Percentiles rank a stretch among this genome's conserved stretches.
Conservation (phyloP, 768 basidiomycete species). For the Cystofilobasidium macerans region DNA sequence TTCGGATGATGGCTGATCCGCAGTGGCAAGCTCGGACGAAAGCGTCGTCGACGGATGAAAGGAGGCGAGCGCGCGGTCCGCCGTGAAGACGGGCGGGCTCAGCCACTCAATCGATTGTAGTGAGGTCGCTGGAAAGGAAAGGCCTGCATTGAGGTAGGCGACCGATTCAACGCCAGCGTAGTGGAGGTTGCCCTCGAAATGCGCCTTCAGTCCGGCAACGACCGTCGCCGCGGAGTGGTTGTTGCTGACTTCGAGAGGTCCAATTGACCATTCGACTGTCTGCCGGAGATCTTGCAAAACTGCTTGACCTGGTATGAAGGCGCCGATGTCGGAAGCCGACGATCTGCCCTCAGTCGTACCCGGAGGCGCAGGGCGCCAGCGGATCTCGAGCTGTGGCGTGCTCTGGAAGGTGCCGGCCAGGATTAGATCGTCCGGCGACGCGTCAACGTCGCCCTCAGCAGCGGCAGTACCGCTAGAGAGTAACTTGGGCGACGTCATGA, state of each 20-base stretch:
- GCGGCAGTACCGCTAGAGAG: neutral
- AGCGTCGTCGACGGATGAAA: neutral
- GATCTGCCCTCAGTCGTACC: neutral
- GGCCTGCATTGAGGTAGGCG: neutral
- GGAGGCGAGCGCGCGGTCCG: neutral
- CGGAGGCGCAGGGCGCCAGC: conserved; percentile 1
- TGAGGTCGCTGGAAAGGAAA: neutral
- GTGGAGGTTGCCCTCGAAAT: neutral
- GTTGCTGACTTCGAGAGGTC: neutral
- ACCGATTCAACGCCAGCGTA: conserved; percentile 9
- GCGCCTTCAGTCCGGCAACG: neutral
- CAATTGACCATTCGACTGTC: neutral
- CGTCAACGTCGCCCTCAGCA: neutral
- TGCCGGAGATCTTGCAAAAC: neutral
- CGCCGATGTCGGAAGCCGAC: neutral
- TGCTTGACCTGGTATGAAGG: neutral
- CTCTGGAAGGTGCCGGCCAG: conserved; percentile 20
- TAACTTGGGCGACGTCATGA: conserved; percentile 12
- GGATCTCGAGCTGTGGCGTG: conserved; percentile 18
- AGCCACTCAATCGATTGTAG: conserved; percentile 4
- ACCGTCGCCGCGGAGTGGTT: neutral
- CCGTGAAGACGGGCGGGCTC: neutral
- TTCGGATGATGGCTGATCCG: neutral
- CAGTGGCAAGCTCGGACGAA: neutral
- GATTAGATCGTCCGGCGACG: conserved; percentile 3